Conservation (phyloP, 768 basidiomycete genomes). For the Hygrophoropsis aurantiaca region DNA sequence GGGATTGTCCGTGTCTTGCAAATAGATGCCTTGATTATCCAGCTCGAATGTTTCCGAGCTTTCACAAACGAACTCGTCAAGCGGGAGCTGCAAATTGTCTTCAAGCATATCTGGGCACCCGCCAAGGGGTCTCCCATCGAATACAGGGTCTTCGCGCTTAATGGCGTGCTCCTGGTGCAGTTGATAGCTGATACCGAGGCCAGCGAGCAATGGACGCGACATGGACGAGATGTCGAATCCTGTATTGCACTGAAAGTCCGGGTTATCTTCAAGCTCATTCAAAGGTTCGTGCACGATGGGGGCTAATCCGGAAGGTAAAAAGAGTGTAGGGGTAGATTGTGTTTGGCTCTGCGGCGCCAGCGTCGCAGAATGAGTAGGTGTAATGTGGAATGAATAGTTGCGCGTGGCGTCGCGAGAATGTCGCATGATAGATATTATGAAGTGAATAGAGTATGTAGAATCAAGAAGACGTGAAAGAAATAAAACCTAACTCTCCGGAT, state of each 20-base stretch:
- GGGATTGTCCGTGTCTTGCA: no score
- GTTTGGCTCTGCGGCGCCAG: slow-evolving; percentile 27
- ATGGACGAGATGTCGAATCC: slow-evolving; percentile 14
- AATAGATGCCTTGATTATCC: no score
- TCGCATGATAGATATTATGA: slow-evolving; percentile 16
- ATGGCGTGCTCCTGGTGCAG: neutral
- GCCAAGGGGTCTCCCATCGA: neutral
- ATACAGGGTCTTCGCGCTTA: neutral
- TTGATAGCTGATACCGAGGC: slow-evolving; percentile 23
- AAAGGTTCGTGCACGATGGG: neutral
- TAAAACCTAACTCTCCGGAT: neutral
- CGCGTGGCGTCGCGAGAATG: slow-evolving; percentile 23
- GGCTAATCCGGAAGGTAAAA: slow-evolving; percentile 22
- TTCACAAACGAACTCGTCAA: no score
- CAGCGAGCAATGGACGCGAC: slow-evolving; percentile 17
- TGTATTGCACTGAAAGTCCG: slow-evolving; percentile 31
- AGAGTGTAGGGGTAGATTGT: slow-evolving; percentile 24
- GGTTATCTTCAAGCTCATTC: no score
- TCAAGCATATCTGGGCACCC: neutral
- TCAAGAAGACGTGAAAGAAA: slow-evolving; percentile 4
- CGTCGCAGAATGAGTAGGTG: slow-evolving; percentile 22
- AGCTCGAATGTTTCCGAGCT: no score
- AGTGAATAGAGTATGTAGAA: slow-evolving; percentile 8
- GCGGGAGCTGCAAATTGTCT: no score
- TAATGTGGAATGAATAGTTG: slow-evolving; percentile 11